Evolutionary conservation across 1,284 basidiomycete species (phyloP).

Genomic region (Acaromyces ingoldii): DNA sequence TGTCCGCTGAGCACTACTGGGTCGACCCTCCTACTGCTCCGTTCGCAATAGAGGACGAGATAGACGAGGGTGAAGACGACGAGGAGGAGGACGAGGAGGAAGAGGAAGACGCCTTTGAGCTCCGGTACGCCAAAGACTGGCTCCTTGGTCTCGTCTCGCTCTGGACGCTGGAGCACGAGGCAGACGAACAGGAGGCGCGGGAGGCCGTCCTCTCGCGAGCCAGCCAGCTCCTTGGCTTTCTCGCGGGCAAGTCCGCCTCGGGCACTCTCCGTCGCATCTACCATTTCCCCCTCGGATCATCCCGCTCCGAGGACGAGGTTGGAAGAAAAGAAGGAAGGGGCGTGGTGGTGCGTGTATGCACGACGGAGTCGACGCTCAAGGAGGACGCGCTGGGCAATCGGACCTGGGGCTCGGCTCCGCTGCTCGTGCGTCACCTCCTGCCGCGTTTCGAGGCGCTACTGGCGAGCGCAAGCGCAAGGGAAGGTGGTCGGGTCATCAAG

Average conservation of each 20-base stretch:
- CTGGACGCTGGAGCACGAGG: background rate
- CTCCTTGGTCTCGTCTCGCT: background rate
- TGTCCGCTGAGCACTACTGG: no score
- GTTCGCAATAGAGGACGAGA: constrained; percentile 2
- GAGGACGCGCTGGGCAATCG: constrained; percentile 15
- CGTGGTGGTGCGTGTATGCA: background rate
- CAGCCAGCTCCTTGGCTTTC: background rate
- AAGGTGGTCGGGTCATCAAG: background rate
- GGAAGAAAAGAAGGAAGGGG: background rate
- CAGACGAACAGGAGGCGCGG: background rate
- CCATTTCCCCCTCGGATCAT: background rate
- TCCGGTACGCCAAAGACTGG: background rate
- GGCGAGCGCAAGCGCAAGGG: background rate
- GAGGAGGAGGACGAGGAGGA: constrained; percentile 8
- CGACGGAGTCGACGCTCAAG: constrained; percentile 9
- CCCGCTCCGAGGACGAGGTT: background rate
- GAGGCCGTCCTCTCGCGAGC: background rate
- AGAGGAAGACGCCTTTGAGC: constrained; percentile 14
- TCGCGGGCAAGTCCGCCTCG: constrained; percentile 7
- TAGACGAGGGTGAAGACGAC: constrained; percentile 1
- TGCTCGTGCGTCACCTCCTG: constrained; percentile 9
- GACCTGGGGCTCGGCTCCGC: constrained; percentile 20
- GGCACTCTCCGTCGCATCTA: background rate
- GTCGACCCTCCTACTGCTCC: no score
- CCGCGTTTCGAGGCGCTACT: background rate